A percentile compares a stretch with the other conserved stretches of the same genome.
phyloP scores from a whole-genome alignment of 1,139 yeast genomes.

The Pichia sp. region DNA sequence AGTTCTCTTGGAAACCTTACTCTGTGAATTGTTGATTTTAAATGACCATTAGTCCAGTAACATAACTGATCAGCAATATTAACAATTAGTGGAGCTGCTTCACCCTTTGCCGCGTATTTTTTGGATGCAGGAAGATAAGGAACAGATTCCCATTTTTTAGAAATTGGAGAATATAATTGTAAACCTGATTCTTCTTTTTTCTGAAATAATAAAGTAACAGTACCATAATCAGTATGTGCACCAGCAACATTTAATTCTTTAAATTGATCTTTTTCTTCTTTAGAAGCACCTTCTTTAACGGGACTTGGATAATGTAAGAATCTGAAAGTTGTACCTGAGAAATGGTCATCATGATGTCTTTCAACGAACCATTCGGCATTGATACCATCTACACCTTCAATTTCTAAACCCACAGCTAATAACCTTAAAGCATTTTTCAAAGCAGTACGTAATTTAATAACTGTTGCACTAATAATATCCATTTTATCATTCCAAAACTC shows the following conservation, averaged over 20 bases:
- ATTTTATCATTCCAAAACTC: constrained; percentile 35
- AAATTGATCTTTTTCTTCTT: constrained; percentile 33
- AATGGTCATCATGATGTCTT: constrained; percentile 38
- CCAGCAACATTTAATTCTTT: constrained; percentile 40
- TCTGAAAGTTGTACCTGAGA: constrained; percentile 47
- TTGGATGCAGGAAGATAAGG: constrained; percentile 40
- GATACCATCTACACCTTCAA: constrained; percentile 37
- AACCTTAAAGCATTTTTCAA: constrained; percentile 38
- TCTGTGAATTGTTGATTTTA: constrained; percentile 50
- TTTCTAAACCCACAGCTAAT: constrained; percentile 44
- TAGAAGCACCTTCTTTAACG: constrained; percentile 33
- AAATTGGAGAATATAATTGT: constrained; percentile 45
- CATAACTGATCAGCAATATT: constrained; percentile 53
- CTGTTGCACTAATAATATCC: constrained; percentile 31
- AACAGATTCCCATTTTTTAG: constrained; percentile 46
- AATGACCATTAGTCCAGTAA: constrained; percentile 53
- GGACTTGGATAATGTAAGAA: constrained; percentile 51
- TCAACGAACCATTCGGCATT: constrained; percentile 41
- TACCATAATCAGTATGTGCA: constrained; percentile 57
- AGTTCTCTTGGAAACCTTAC: constrained; percentile 55
- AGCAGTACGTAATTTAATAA: constrained; percentile 37
- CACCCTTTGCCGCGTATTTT: constrained; percentile 31
- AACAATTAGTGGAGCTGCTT: constrained; percentile 48
- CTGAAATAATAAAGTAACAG: constrained; percentile 42
- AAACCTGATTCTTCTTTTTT: constrained; percentile 42